Evolutionary conservation across 2,329 filamentous ascomycete genomes (phyloP).

Genomic region (Pseudogymnoascus sp.): DNA sequence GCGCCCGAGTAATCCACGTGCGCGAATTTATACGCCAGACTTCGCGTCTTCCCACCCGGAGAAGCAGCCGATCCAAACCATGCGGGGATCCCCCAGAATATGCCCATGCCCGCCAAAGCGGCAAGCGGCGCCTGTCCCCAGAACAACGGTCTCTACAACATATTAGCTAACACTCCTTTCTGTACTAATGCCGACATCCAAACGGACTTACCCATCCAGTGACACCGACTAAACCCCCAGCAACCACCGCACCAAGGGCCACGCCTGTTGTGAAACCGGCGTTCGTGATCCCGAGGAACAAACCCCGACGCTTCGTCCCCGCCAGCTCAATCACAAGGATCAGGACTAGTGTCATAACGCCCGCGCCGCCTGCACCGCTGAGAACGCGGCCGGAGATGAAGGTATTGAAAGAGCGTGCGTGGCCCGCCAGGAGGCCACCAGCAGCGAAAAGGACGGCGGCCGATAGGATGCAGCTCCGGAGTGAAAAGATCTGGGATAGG

Average conservation of each 20-base stretch:
- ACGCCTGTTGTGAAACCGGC: conserved; percentile 64
- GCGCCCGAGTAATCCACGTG: conserved; percentile 71
- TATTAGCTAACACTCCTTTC: conserved; percentile 7
- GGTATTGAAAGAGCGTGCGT: conserved; percentile 46
- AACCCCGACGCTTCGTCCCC: conserved; percentile 56
- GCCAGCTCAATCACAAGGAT: conserved; percentile 72
- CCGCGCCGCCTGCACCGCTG: conserved; percentile 61
- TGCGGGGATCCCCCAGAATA: conserved; percentile 59
- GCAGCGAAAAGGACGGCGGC: conserved; percentile 50
- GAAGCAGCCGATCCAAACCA: conserved; percentile 29
- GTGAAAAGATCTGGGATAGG: conserved; percentile 65
- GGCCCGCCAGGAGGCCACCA: conserved; percentile 58
- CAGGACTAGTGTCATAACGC: conserved; percentile 63
- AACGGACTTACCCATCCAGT: conserved; percentile 59
- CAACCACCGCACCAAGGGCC: conserved; percentile 62
- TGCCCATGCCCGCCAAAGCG: conserved; percentile 50
- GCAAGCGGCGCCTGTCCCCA: conserved; percentile 61
- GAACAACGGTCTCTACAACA: conserved; percentile 61
- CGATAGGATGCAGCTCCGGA: conserved; percentile 55
- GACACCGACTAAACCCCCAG: conserved; percentile 52
- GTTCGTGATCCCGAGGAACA: conserved; percentile 69
- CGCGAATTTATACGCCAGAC: conserved; percentile 47
- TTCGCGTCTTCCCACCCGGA: conserved; percentile 27
- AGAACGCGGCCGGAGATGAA: conserved; percentile 65
- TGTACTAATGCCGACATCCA: not conserved